Percentiles rank a stretch among this genome's conserved stretches.
Evolutionary conservation across 140 eudicot genomes (phyloP).

Genomic region (Erigeron philadelphicus): DNA sequence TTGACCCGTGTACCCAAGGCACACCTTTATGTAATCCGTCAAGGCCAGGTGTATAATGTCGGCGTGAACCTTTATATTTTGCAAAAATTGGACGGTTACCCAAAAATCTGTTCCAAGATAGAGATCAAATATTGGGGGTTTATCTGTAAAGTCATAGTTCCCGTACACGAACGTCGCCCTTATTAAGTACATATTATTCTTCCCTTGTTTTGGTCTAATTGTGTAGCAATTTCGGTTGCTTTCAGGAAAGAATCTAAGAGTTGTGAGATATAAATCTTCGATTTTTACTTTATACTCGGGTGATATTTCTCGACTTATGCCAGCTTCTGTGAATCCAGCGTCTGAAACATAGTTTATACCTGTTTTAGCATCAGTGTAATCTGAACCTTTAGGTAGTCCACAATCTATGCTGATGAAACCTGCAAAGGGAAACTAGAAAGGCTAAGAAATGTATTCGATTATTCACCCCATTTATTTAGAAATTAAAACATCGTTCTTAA

Average conservation of each 20-base stretch:
- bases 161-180: constrained; percentile 35
- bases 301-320: constrained; percentile 17
- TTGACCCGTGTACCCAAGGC: constrained; percentile 33
- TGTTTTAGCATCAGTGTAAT: constrained; percentile 26
- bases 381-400: constrained; percentile 22
- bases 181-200: constrained; percentile 31
- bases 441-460: no score
- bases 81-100: no score
- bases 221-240: constrained; percentile 41
- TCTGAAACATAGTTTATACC: constrained; percentile 35
- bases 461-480: no score
- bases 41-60: constrained; percentile 34
- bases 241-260: constrained; percentile 41
- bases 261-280: constrained; percentile 7
- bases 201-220: constrained; percentile 35
- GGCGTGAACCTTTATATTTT: no score
- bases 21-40: constrained; percentile 31
- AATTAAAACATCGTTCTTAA: no score
- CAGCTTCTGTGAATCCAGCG: constrained; percentile 27
- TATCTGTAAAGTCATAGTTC: constrained; percentile 27
- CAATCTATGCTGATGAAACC: constrained; percentile 40
- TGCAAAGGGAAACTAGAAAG: background rate
- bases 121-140: constrained; percentile 31
- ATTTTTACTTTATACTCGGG: background rate
- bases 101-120: constrained; percentile 37